Base-by-base conservation (phyloP, 2,329 filamentous ascomycete genomes). In the Diaporthe helianthi region DNA sequence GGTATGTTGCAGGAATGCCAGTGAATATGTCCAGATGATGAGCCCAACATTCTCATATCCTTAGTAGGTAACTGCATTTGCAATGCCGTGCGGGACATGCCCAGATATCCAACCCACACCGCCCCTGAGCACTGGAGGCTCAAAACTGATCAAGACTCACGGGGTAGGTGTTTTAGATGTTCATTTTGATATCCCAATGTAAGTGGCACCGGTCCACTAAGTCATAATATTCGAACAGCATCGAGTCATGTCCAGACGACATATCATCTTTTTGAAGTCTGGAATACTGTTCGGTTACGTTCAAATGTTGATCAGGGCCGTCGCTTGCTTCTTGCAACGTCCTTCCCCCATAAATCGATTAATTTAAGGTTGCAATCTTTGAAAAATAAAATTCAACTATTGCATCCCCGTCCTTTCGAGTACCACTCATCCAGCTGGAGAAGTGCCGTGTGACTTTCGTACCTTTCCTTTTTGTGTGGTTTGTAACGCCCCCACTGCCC, bases 101-200 rank as follows among this genome's bases (percentile, higher is more conserved):
- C 38, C 19, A 31, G 41, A 19, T 3, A 10, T 5, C 10, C 24
- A 47, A 4, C 41, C 55, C 55, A 61, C 55, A 46, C 19, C 33
- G 55, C 55, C 55, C 55, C 41, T 33, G 44, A 10, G n/a, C n/a
- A n/a, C n/a, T n/a, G n/a, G n/a, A n/a, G 55, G 55, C 55, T 61
- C 12, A 8, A 29, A 22, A 22, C 55, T 26, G 47, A 61, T 60
- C 24, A 44, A 47, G 12, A 19, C 26, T 12, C 24, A 9, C 26
- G 4, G 22, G 26, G 38, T 33, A 26, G 38, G 55, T 26, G 0
- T 10, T 19, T 33, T 29, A 24, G 3, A 26, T 8, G 26, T 47
- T 47, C 38, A 61, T 61, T 47, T 33, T 33, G 9, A 61, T 46
- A 47, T 31, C 19, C 26, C 19, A 46, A 61, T 46, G 26, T n/a